phyloP scores from a whole-genome alignment of 2,329 filamentous ascomycete species.

The Stagonosporopsis vannaccii region DNA sequence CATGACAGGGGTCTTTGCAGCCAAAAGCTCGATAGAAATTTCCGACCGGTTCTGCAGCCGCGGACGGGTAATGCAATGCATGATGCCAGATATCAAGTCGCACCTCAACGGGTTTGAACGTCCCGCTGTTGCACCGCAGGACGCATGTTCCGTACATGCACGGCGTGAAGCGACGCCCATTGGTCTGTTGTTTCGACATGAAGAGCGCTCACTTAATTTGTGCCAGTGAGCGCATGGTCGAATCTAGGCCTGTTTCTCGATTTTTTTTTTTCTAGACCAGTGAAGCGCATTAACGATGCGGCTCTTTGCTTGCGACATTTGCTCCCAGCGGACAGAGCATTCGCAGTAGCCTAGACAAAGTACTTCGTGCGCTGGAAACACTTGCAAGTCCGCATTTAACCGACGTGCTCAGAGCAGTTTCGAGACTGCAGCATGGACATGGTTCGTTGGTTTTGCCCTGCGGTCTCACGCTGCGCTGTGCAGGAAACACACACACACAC shows the following conservation, averaged over 20 bases:
- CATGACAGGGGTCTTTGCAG: background rate
- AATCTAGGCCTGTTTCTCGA: background rate
- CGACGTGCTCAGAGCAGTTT: background rate
- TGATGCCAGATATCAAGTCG: conserved; percentile 4
- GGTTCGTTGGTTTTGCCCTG: conserved; percentile 1
- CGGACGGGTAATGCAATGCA: conserved; percentile 10
- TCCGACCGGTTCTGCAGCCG: background rate
- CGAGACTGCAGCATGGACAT: conserved; percentile 1
- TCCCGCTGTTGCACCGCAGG: conserved; percentile 13
- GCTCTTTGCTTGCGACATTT: background rate
- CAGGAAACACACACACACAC: background rate
- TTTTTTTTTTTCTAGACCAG: too few relatives aligned
- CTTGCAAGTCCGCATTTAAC: background rate
- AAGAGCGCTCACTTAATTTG: conserved; percentile 7
- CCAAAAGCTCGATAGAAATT: background rate
- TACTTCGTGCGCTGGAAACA: background rate
- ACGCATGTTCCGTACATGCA: conserved; percentile 7
- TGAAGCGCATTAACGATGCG: background rate
- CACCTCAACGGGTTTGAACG: conserved; percentile 15
- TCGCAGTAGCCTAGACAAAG: background rate
- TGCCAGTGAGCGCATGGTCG: conserved; percentile 1
- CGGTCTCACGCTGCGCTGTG: background rate
- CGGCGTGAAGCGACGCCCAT: background rate
- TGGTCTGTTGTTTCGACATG: conserved; percentile 7
- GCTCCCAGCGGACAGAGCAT: background rate